Percentiles rank a stretch among this genome's conserved stretches.
These are phyloP conservation scores for Acanthamoeba quina DNA, from an alignment of 208 protist species.

Conservation along the genomic window DNA sequence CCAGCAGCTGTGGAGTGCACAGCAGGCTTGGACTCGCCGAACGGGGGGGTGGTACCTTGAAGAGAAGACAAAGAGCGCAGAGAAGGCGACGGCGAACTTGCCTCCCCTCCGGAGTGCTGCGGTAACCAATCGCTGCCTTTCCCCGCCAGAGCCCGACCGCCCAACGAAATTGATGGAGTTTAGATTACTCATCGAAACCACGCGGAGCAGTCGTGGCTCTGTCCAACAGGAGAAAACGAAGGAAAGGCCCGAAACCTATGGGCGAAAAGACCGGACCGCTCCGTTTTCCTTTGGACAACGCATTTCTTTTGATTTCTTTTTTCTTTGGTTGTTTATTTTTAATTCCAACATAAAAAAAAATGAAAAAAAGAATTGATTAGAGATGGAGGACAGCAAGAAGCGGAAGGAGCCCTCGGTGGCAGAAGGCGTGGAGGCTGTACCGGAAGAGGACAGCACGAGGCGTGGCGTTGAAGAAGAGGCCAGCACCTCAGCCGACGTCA, in stretches of 20 bases:
- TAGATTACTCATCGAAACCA: neutral
- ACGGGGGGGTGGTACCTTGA: neutral
- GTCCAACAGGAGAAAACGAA: neutral
- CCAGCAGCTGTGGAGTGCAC: no score
- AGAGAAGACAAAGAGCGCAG: neutral
- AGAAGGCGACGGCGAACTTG: neutral
- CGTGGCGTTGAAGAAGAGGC: neutral
- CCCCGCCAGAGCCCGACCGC: neutral
- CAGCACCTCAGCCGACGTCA: neutral
- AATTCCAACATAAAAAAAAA: no score
- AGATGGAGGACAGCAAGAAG: constrained; percentile 15
- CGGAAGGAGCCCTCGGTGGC: neutral
- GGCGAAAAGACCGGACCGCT: no score
- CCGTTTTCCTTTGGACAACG: no score
- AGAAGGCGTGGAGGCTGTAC: neutral
- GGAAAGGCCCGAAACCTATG: no score
- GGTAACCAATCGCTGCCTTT: neutral
- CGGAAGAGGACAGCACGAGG: neutral
- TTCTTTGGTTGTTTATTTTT: no score
- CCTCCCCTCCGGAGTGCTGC: neutral
- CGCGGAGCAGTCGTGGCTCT: neutral
- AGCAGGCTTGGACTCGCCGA: no score
- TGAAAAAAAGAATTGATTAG: no score
- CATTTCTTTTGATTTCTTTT: no score
- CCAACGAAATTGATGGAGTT: neutral